Conservation (phyloP, 2,329 filamentous ascomycete species). For the Davidsoniella eucalypti region DNA sequence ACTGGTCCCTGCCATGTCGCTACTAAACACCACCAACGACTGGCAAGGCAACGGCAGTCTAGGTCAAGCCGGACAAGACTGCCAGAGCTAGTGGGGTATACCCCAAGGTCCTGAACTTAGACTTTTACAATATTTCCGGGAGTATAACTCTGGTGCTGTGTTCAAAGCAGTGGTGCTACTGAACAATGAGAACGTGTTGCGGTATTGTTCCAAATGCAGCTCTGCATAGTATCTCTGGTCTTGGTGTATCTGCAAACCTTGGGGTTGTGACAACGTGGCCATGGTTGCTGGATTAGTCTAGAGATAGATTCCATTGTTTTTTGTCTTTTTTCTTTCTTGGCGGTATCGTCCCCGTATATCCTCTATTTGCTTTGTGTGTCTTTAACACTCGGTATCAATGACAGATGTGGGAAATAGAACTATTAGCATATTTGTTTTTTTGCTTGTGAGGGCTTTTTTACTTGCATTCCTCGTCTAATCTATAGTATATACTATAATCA, state of each 20-base stretch:
- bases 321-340: too few species aligned
- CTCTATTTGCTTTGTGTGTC: too few species aligned
- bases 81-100: conserved; percentile 46
- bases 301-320: too few species aligned
- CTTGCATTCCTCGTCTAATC: too few species aligned
- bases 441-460: too few species aligned
- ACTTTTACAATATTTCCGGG: conserved; percentile 62
- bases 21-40: conserved; percentile 58
- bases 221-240: neutral
- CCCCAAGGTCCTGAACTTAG: conserved; percentile 67
- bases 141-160: conserved; percentile 44
- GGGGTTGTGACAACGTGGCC: neutral
- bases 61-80: conserved; percentile 46
- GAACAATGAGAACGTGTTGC: conserved; percentile 49
- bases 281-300: neutral
- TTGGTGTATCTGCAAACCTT: neutral
- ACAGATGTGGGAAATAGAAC: too few species aligned
- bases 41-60: conserved; percentile 48
- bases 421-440: too few species aligned
- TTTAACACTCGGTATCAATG: too few species aligned
- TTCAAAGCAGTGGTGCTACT: conserved; percentile 54
- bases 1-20: conserved; percentile 53
- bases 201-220: conserved; percentile 23
- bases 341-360: too few species aligned
- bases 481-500: too few species aligned